Base-by-base conservation (phyloP, 306 rosid genomes). In the Purshia tridentata region DNA sequence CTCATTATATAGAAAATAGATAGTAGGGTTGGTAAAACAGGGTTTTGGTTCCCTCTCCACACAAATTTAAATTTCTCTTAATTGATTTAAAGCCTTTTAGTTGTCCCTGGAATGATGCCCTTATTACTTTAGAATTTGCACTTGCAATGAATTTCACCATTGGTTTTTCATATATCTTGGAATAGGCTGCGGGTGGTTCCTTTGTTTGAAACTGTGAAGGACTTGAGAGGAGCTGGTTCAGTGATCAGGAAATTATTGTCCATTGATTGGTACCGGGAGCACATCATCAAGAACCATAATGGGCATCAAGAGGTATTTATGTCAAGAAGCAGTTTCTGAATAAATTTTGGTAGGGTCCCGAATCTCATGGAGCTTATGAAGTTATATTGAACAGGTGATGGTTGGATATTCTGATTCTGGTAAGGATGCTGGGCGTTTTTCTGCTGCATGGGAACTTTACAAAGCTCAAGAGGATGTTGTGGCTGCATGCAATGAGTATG, bases 401-500 rank as follows among this genome's bases (percentile, higher is more conserved):
- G 97, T 93, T 65, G 96, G 98, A 57, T 93, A 91, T 80, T 93
- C 98, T 70, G 97, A 93, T 85, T 93, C 98, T 74, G 97, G 97
- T 59, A 93, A 91, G 87, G 98, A 93, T 84, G 98, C 97, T 49
- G 98, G 98, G 57, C 97, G 97, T 74, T 91, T 93, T 54, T 85
- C 92, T 68, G 97, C 96, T 49, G 98, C 97, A 57, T 93, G 98
- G 98, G 98, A 93, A 70, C 97, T 93, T 73, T 93, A 87, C 85
- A 91, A 91, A 86, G 98, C 97, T 79, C 98, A 93, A 76, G 98
- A 93, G 80, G 98, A 93, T 85, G 98, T 93, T 71, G 92, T 86
- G 74, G 89, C 97, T 72, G 93, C 93, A 50, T 93, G 97, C 83
- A 91, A 83, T 72, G 98, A 93, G 58, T 93, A 80, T 69, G 93